Evolutionary conservation across 208 protist genomes (phyloP).

Genomic region (Leishmania lainsoni): DNA sequence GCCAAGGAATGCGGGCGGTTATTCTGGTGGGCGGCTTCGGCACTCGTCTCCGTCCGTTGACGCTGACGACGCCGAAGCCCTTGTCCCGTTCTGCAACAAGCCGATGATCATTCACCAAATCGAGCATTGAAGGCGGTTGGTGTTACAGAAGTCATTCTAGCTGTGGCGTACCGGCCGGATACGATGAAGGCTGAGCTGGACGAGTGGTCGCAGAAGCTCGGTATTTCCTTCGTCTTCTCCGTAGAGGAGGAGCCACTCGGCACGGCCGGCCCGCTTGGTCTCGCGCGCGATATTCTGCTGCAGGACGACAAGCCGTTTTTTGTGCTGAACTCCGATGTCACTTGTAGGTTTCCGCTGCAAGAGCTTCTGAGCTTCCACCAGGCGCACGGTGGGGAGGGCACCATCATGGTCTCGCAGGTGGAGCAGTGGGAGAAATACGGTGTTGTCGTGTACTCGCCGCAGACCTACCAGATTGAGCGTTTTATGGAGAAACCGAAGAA

Average conservation of each 20-base stretch:
- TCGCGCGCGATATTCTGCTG: constrained; percentile 91
- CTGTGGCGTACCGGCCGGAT: constrained; percentile 96
- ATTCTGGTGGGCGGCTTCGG: constrained; percentile 97
- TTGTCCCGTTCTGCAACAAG: constrained; percentile 98
- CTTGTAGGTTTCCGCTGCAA: constrained; percentile 94
- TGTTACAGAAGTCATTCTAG: constrained; percentile 95
- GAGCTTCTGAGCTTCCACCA: constrained; percentile 96
- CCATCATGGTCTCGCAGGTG: constrained; percentile 96
- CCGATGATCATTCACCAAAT: constrained; percentile 98
- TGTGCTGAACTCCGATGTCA: constrained; percentile 98
- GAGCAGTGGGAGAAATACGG: constrained; percentile 98
- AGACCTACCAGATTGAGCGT: constrained; percentile 81
- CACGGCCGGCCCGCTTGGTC: constrained; percentile 96
- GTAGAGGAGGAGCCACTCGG: constrained; percentile 96
- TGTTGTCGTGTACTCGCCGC: constrained; percentile 95
- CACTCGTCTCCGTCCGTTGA: constrained; percentile 96
- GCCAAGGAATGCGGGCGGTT: constrained; percentile 94
- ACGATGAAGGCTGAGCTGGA: constrained; percentile 94
- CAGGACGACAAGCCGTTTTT: constrained; percentile 96
- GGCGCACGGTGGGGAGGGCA: constrained; percentile 95
- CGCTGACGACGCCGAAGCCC: constrained; percentile 97
- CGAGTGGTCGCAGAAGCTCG: constrained; percentile 84
- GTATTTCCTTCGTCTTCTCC: constrained; percentile 95
- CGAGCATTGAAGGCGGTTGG: constrained; percentile 94
- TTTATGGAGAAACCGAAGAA: constrained; percentile 97